Evolutionary conservation across 2,329 filamentous ascomycete genomes (phyloP).

Genomic region (Mycocentrospora acerina): DNA sequence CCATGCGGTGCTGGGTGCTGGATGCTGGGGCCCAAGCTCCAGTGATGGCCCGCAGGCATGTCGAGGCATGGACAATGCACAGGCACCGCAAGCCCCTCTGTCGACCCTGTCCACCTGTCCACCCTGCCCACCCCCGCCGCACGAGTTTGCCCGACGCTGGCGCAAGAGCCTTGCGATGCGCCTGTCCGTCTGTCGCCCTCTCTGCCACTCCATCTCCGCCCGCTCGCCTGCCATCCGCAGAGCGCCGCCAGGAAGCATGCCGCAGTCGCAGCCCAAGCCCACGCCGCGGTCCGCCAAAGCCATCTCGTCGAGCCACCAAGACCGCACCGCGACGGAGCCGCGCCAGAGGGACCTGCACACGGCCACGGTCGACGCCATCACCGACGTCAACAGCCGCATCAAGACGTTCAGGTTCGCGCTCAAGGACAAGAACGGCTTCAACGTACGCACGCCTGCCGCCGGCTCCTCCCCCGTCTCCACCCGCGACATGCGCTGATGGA

Average conservation of each 20-base stretch:
- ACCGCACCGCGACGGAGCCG: constrained; percentile 73
- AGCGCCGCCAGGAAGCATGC: constrained; percentile 32
- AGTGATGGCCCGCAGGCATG: too few relatives aligned
- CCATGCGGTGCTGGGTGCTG: too few relatives aligned
- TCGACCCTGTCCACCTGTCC: constrained; percentile 21
- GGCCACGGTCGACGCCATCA: constrained; percentile 63
- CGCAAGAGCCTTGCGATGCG: constrained; percentile 12
- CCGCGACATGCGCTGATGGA: constrained; percentile 31
- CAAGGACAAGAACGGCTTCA: constrained; percentile 50
- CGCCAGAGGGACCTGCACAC: constrained; percentile 65
- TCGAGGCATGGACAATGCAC: too few relatives aligned
- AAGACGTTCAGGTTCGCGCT: constrained; percentile 68
- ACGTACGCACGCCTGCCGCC: constrained; percentile 51
- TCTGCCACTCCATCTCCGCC: constrained; percentile 10
- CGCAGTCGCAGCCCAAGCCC: too few relatives aligned
- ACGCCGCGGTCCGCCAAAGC: constrained; percentile 34
- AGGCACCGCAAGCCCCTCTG: constrained; percentile 1
- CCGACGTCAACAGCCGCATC: constrained; percentile 66
- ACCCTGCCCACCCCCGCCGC: too few relatives aligned
- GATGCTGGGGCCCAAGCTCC: too few relatives aligned
- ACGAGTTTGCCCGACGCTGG: too few relatives aligned
- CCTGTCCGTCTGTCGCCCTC: constrained; percentile 12
- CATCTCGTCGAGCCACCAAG: constrained; percentile 56
- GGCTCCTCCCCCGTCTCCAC: constrained; percentile 23
- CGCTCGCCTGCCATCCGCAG: constrained; percentile 14